Conservation (phyloP, 2,329 filamentous ascomycete genomes). For the Calonectria naviculata region DNA sequence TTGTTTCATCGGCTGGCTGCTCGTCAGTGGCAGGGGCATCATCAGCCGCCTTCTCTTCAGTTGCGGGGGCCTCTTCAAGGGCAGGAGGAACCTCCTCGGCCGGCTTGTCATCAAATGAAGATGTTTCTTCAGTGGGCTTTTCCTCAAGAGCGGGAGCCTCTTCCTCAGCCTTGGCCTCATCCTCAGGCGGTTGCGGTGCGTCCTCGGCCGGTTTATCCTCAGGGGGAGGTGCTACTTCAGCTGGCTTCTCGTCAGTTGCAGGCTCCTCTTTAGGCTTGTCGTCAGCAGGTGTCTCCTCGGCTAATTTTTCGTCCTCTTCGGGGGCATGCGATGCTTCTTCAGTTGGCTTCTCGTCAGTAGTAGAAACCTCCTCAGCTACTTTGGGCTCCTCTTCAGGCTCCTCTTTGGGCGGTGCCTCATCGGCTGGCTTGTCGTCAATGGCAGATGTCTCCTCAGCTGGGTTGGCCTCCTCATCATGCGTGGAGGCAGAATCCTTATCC, state of each 20-base stretch:
- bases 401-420: slow-evolving; percentile 18
- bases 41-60: slow-evolving; percentile 23
- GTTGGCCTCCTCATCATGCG: slow-evolving; percentile 17
- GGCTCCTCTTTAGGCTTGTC: slow-evolving; percentile 25
- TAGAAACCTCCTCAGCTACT: slow-evolving; percentile 1
- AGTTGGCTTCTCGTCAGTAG: slow-evolving; percentile 16
- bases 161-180: not conserved
- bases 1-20: slow-evolving; percentile 35
- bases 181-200: not conserved
- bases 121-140: slow-evolving; percentile 11
- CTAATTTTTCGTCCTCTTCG: slow-evolving; percentile 17
- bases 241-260: slow-evolving; percentile 32
- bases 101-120: slow-evolving; percentile 7
- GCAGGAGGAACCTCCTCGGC: slow-evolving; percentile 3
- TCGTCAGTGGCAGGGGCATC: slow-evolving; percentile 34
- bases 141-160: slow-evolving; percentile 11
- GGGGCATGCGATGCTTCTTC: slow-evolving; percentile 17
- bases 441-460: slow-evolving; percentile 1
- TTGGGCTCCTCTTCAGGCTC: slow-evolving; percentile 13
- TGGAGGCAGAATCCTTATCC: slow-evolving; percentile 3
- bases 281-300: slow-evolving; percentile 18
- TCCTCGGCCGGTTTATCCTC: slow-evolving; percentile 30
- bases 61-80: not conserved
- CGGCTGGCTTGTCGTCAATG: slow-evolving; percentile 24
- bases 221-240: slow-evolving; percentile 28